Conservation (phyloP, 371 early-diverging fungal genomes). For the Rhizopus arrhizus region DNA sequence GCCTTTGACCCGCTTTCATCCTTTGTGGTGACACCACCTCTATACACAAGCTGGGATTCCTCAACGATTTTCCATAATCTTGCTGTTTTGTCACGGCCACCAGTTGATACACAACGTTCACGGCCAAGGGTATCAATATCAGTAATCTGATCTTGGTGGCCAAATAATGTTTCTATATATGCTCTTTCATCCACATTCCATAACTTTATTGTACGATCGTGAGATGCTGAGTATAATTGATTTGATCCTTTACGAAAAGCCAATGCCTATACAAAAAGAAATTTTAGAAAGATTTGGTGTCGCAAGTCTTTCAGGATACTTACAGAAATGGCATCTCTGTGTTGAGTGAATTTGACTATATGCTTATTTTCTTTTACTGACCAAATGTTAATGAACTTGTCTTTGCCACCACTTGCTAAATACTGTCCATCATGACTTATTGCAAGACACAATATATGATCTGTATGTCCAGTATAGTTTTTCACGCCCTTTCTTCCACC, state of each 20-base stretch:
- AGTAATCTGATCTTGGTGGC: constrained; percentile 91
- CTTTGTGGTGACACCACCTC: constrained; percentile 74
- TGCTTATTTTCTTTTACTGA: constrained; percentile 73
- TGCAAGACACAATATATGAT: constrained; percentile 80
- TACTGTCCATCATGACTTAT: constrained; percentile 82
- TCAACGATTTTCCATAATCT: constrained; percentile 95
- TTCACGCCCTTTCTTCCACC: constrained; percentile 80
- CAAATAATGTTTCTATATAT: constrained; percentile 97
- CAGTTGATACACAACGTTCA: constrained; percentile 92
- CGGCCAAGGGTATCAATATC: constrained; percentile 76
- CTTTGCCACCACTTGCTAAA: constrained; percentile 84
- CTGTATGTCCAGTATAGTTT: constrained; percentile 79
- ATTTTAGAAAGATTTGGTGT: background rate
- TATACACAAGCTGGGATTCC: constrained; percentile 90
- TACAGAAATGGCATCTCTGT: constrained; percentile 87
- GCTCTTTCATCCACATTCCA: constrained; percentile 92
- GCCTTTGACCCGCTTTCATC: constrained; percentile 29
- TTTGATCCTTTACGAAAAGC: constrained; percentile 83
- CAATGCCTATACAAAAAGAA: constrained; percentile 59
- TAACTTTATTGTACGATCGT: constrained; percentile 92
- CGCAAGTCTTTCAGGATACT: constrained; percentile 3
- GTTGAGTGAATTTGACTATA: constrained; percentile 81
- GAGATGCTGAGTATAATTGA: constrained; percentile 89
- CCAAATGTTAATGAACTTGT: constrained; percentile 92
- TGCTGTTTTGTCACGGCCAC: constrained; percentile 88